A percentile compares a stretch with the other conserved stretches of the same genome.
Conservation (phyloP, 208 protist species). For the Naegleria fowleri region DNA sequence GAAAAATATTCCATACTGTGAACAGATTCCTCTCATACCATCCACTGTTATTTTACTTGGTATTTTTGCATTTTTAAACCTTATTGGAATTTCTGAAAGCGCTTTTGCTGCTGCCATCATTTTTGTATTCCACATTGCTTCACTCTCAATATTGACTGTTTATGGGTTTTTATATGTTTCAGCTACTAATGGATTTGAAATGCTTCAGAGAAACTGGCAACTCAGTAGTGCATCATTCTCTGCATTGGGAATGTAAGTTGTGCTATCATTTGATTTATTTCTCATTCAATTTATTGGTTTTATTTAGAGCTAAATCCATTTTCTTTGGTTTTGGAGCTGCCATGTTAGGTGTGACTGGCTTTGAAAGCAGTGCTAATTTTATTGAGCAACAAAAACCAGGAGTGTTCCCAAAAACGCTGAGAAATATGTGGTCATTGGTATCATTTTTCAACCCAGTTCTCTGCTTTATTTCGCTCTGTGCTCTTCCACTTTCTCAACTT, state of each 20-base stretch:
- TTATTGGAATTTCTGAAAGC: slow-evolving; percentile 60
- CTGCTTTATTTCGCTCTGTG: slow-evolving; percentile 42
- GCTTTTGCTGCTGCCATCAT: slow-evolving; percentile 58
- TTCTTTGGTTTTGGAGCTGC: slow-evolving; percentile 67
- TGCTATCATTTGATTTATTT: not conserved
- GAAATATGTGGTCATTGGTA: slow-evolving; percentile 67
- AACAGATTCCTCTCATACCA: slow-evolving; percentile 36
- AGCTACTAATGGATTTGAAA: not conserved
- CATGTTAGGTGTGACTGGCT: slow-evolving; percentile 70
- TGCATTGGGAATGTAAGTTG: not conserved
- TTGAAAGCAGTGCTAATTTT: slow-evolving; percentile 73
- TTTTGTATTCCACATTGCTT: slow-evolving; percentile 60
- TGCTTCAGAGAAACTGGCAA: slow-evolving; percentile 10
- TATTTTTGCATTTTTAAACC: slow-evolving; percentile 54
- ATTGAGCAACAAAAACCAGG: slow-evolving; percentile 69
- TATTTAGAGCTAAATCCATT: slow-evolving; percentile 40
- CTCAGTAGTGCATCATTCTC: not conserved
- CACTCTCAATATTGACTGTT: slow-evolving; percentile 50
- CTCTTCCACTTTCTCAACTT: slow-evolving; percentile 34
- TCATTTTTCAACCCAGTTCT: slow-evolving; percentile 61
- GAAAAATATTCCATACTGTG: slow-evolving; percentile 34
- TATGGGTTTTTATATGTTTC: slow-evolving; percentile 40
- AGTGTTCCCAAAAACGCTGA: slow-evolving; percentile 66
- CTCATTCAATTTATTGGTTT: not conserved
- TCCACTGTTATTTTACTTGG: slow-evolving; percentile 54